A percentile compares a stretch with the other conserved stretches of the same genome.
phyloP scores from a whole-genome alignment of 108 stramenopile species.

The Parmales sp. region DNA sequence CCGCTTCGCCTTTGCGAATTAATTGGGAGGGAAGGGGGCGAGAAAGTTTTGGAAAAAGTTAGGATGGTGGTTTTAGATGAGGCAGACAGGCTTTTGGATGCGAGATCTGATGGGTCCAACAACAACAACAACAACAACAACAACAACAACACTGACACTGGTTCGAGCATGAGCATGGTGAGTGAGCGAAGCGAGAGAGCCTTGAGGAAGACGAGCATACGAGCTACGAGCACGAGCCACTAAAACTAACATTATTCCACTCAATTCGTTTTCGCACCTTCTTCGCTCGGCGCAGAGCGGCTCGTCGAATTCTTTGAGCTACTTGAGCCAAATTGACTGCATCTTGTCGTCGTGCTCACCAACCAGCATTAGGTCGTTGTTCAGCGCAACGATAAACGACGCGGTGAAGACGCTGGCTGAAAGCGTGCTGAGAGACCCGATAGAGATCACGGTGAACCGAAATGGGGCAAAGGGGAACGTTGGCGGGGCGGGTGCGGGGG shows the following conservation, averaged over 20 bases:
- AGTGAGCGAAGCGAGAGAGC: slow-evolving; percentile 12
- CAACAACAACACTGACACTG: slow-evolving; percentile 17
- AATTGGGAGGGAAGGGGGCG: slow-evolving; percentile 15
- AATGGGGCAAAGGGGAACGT: slow-evolving; percentile 55
- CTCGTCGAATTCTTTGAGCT: slow-evolving; percentile 59
- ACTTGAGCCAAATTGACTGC: slow-evolving; percentile 84
- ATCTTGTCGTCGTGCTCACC: slow-evolving; percentile 63
- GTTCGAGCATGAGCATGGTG: neutral
- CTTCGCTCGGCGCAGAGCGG: too few species aligned
- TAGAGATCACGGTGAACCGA: slow-evolving; percentile 72
- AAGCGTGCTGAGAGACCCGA: slow-evolving; percentile 78
- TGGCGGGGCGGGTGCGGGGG: slow-evolving; percentile 34
- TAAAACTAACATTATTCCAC: too few species aligned
- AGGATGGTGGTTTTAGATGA: slow-evolving; percentile 91
- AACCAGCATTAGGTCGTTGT: slow-evolving; percentile 74
- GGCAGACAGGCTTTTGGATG: slow-evolving; percentile 87
- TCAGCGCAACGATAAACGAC: slow-evolving; percentile 88
- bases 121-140: neutral
- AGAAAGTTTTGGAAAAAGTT: slow-evolving; percentile 47
- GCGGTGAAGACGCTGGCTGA: slow-evolving; percentile 72
- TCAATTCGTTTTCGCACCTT: too few species aligned
- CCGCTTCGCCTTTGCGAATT: slow-evolving; percentile 64
- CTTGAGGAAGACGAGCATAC: slow-evolving; percentile 22
- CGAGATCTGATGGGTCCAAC: slow-evolving; percentile 39
- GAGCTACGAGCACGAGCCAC: too few species aligned